Evolutionary conservation across 2,329 filamentous ascomycete species (phyloP).

Genomic region (Cladosporium halotolerans): DNA sequence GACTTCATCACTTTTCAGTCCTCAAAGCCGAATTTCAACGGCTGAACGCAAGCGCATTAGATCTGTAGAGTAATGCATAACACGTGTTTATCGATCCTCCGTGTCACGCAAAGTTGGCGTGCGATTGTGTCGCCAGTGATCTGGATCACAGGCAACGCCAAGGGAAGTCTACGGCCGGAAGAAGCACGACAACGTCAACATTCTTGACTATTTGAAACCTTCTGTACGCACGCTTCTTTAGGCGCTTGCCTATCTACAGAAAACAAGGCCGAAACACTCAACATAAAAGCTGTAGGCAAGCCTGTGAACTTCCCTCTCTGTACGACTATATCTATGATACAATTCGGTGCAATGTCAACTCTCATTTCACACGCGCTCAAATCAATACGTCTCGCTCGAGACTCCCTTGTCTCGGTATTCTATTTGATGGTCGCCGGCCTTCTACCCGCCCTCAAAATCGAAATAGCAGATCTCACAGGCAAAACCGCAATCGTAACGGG

Average conservation of each 20-base stretch:
- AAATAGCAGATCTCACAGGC: constrained; percentile 7
- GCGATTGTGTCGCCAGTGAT: too few species aligned
- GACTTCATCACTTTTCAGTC: too few species aligned
- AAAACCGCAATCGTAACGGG: constrained; percentile 17
- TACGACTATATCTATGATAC: not conserved
- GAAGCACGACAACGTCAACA: not conserved
- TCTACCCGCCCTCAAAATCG: not conserved
- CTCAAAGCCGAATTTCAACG: too few species aligned
- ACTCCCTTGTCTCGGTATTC: not conserved
- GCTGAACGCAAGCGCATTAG: too few species aligned
- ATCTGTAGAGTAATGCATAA: too few species aligned
- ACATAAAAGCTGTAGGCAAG: not conserved
- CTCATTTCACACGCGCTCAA: not conserved
- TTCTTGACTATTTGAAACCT: not conserved
- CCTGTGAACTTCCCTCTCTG: not conserved
- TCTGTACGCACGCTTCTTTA: not conserved
- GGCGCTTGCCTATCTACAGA: not conserved
- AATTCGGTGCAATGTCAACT: not conserved
- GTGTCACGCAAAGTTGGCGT: too few species aligned
- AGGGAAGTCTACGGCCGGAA: not conserved
- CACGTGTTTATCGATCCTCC: too few species aligned
- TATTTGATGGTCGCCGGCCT: not conserved
- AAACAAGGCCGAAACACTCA: not conserved
- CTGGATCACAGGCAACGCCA: not conserved
- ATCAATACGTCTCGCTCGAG: not conserved